Percentiles rank a stretch among this genome's conserved stretches.
Conservation (phyloP, 176 grass and related monocot genomes). For the Panicum miliaceum region DNA sequence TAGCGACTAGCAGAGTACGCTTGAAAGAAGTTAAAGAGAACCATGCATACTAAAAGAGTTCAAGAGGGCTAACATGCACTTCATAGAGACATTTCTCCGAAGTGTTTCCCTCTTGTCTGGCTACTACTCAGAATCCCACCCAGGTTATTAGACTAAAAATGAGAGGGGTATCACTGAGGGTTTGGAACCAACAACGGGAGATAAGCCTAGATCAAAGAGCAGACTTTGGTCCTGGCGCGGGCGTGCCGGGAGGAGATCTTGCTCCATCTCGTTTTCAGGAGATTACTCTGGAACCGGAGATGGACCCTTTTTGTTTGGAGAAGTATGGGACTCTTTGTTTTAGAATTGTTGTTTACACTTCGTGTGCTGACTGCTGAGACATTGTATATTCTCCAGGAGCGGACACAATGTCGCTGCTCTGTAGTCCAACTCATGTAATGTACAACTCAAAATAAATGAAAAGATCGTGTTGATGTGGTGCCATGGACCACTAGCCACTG, state of each 20-base stretch:
- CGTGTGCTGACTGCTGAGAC: slow-evolving; percentile 79
- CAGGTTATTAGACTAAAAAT: slow-evolving; percentile 79
- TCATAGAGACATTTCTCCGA: slow-evolving; percentile 84
- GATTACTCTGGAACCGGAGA: slow-evolving; percentile 83
- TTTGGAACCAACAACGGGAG: slow-evolving; percentile 58
- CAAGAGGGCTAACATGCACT: slow-evolving; percentile 85
- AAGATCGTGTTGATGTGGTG: not conserved
- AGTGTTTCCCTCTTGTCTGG: slow-evolving; percentile 70
- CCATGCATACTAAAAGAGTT: slow-evolving; percentile 95
- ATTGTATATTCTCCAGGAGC: slow-evolving; percentile 68
- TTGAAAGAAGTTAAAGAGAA: too few relatives aligned
- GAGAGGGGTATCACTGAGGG: slow-evolving; percentile 63
- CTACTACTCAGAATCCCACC: slow-evolving; percentile 85
- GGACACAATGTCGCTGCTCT: slow-evolving; percentile 27
- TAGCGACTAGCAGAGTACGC: too few relatives aligned
- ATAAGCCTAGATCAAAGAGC: slow-evolving; percentile 83
- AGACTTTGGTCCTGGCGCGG: slow-evolving; percentile 65
- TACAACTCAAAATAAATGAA: slow-evolving; percentile 45
- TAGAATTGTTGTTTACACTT: slow-evolving; percentile 69
- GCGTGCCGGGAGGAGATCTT: slow-evolving; percentile 74
- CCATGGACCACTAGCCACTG: not conserved
- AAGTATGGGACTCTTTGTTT: slow-evolving; percentile 67
- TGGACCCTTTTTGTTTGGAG: slow-evolving; percentile 93
- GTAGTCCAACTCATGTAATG: slow-evolving; percentile 41
- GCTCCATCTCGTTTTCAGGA: slow-evolving; percentile 70